Conservation (phyloP, 2,329 filamentous ascomycete species). For the Colletotrichum simmondsii region DNA sequence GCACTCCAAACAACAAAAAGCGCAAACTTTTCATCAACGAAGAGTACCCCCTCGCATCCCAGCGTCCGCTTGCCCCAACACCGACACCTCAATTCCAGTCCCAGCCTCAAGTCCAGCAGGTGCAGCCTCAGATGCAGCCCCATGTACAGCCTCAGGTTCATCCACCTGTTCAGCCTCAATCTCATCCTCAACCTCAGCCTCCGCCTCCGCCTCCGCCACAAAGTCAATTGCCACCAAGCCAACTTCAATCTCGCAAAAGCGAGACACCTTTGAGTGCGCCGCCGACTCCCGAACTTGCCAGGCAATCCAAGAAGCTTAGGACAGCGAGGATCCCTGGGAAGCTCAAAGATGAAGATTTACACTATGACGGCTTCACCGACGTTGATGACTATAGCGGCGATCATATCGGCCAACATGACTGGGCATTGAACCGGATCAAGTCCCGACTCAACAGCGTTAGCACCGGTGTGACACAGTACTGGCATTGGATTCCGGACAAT, state of each 20-base stretch:
- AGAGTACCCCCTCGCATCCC: constrained; percentile 4
- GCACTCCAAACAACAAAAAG: constrained; percentile 42
- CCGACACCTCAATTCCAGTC: neutral
- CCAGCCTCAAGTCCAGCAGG: neutral
- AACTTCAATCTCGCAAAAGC: neutral
- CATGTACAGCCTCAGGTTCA: neutral
- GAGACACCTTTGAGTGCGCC: constrained; percentile 8
- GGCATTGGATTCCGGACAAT: constrained; percentile 58
- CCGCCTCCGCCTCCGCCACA: neutral
- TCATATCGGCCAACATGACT: constrained; percentile 58
- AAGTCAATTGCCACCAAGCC: neutral
- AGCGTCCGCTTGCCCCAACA: constrained; percentile 19
- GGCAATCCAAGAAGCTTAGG: constrained; percentile 24
- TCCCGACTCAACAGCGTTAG: constrained; percentile 58
- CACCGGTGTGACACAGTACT: constrained; percentile 63
- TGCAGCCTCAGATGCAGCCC: neutral
- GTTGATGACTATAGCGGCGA: constrained; percentile 61
- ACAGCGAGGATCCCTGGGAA: neutral
- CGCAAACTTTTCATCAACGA: constrained; percentile 41
- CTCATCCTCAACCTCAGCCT: neutral
- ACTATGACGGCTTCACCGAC: constrained; percentile 60
- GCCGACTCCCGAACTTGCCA: constrained; percentile 15
- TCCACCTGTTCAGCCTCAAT: neutral
- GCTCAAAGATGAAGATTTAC: constrained; percentile 49
- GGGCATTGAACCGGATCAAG: constrained; percentile 64